Evolutionary conservation across 2,329 filamentous ascomycete genomes (phyloP).

Genomic region (Fusarium tupiense): DNA sequence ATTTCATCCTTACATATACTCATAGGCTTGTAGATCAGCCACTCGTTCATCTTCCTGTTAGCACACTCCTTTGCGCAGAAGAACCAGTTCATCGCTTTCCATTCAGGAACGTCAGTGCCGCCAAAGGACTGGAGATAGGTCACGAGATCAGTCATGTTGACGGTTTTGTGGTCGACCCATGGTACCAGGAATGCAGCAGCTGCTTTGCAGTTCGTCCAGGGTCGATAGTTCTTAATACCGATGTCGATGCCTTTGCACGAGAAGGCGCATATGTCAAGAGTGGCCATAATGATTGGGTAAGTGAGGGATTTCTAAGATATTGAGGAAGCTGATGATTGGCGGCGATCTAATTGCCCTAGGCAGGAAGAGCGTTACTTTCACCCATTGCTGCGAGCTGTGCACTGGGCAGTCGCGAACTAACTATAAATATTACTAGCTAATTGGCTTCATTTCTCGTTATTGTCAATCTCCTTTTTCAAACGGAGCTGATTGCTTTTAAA

Average conservation of each 20-base stretch:
- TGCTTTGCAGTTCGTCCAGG: neutral
- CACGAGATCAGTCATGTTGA: neutral
- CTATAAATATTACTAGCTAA: neutral
- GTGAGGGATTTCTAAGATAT: too few species aligned
- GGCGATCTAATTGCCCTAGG: neutral
- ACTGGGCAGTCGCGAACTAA: neutral
- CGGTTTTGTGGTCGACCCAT: neutral
- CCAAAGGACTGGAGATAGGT: neutral
- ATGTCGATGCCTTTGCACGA: neutral
- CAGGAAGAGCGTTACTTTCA: neutral
- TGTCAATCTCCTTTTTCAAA: neutral
- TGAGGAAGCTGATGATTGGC: neutral
- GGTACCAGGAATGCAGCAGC: neutral
- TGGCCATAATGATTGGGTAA: neutral
- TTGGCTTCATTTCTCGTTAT: neutral
- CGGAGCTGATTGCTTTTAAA: neutral
- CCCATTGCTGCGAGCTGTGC: neutral
- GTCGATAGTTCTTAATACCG: neutral
- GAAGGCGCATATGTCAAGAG: neutral
- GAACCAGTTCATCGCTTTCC: neutral
- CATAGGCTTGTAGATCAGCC: neutral
- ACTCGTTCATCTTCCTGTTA: neutral
- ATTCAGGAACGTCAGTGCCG: neutral
- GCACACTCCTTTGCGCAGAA: neutral
- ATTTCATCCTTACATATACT: neutral